These are phyloP conservation scores for Magnolia changhungtana DNA, from an alignment of 164 flowering plant species.

Conservation along the genomic window DNA sequence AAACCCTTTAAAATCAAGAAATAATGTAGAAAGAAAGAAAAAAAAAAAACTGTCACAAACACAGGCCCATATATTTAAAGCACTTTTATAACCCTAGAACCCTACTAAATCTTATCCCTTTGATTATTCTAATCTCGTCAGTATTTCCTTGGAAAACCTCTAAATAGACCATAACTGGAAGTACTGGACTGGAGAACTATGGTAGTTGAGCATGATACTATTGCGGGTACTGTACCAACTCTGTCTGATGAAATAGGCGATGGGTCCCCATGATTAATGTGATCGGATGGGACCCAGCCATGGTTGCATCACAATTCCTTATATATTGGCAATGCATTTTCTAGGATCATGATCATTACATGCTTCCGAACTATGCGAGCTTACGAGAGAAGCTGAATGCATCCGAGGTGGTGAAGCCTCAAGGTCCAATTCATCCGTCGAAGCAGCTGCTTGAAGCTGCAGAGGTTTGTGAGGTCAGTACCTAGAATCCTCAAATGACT, in stretches of 20 bases:
- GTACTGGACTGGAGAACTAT: no score
- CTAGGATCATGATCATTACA: constrained; percentile 17
- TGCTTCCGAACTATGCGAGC: constrained; percentile 53
- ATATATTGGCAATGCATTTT: constrained; percentile 5
- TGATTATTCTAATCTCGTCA: no score
- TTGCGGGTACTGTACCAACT: no score
- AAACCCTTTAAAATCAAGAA: no score
- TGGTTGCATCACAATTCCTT: not conserved
- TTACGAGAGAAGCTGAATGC: constrained; percentile 47
- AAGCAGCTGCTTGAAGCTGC: constrained; percentile 73
- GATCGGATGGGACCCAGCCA: not conserved
- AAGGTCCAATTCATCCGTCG: constrained; percentile 24
- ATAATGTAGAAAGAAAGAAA: no score
- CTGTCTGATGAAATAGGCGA: not conserved
- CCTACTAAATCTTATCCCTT: no score
- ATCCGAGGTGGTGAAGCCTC: constrained; percentile 26
- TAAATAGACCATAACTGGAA: no score
- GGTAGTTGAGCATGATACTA: no score
- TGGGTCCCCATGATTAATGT: not conserved
- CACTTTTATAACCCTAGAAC: no score
- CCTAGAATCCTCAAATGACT: constrained; percentile 2
- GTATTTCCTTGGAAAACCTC: no score
- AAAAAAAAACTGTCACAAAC: no score
- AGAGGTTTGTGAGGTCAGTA: constrained; percentile 76
- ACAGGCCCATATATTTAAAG: no score